Base-by-base conservation (phyloP, 78 protist species). In the Speleostelium caveatum region DNA sequence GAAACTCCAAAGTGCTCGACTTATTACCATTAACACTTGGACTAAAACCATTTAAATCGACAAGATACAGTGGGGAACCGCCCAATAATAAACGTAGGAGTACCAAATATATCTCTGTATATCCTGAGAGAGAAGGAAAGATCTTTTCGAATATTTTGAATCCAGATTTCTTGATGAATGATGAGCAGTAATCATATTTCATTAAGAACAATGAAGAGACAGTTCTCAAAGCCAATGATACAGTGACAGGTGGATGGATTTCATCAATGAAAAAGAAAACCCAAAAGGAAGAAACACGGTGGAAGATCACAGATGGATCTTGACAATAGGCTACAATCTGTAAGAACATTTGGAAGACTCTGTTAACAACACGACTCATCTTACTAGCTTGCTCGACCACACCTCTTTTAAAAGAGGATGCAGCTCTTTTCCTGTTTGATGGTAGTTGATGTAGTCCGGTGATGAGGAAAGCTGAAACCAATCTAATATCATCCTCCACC, bases 261-360 rank as follows among this genome's bases (percentile, higher is more conserved):
- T 83, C 91, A 32, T 58, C 59, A 58, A 83, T 83, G 68, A 83
- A 83, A 71, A 69, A 83, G 79, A 83, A 83, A 22, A 72, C 42
- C 91, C 91, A 83, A 19, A 68, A 83, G 1, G 77, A 42, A 4
- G 91, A 83, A 12, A 83, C 91, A 33, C 79, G 61, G 19, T 45
- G 49, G 21, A 39, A 83, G 63, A 83, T 83, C 8, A 73, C 79
- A 1, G 58, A 1, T 0, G 91, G 49, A 17, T 83, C 91, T 67
- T 69, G 62, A 17, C 71, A 59, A 60, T 45, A 69, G 7, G 80
- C 22, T 12, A 67, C 77, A 0, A 83, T 79, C 21, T 59, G 61
- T 0, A 83, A 10, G 63, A 83, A 83, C 30, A 73, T 83, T 12
- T 69, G 67, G 32, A 83, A 83, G 12, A 83, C 79, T 22, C 65